Evolutionary conservation across 2,329 filamentous ascomycete species (phyloP).

Genomic region (Penicillium sp.): DNA sequence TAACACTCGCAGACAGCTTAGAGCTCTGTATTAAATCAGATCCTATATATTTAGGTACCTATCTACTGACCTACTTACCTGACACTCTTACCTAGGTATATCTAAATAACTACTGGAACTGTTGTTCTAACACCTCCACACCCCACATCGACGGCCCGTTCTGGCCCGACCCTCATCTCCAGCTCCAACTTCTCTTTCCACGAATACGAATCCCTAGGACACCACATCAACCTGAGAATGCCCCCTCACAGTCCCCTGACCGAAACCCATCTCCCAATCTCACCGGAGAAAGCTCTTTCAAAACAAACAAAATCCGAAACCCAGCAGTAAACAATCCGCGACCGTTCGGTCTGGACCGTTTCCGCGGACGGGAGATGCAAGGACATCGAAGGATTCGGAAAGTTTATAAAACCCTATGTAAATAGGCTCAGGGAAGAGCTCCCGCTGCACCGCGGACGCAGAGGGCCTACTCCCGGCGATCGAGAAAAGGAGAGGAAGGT

Average conservation of each 20-base stretch:
- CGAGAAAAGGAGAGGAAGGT: conserved; percentile 7
- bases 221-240: not conserved
- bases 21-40: not conserved
- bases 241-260: not conserved
- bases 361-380: conserved; percentile 4
- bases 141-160: not conserved
- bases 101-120: not conserved
- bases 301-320: conserved; percentile 3
- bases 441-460: conserved; percentile 18
- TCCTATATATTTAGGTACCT: not conserved
- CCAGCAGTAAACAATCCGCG: not conserved
- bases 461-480: conserved; percentile 4
- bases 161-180: not conserved
- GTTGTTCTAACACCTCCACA: not conserved
- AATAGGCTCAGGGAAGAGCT: conserved; percentile 8
- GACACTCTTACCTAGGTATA: not conserved
- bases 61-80: not conserved
- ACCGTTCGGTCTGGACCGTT: conserved; percentile 3
- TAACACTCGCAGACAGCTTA: not conserved
- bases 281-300: not conserved
- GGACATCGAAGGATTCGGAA: conserved; percentile 8
- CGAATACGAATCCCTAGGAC: not conserved
- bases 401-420: conserved; percentile 1
- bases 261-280: not conserved
- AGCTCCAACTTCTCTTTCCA: not conserved